Evolutionary conservation across 139 green algal genomes (phyloP).

Genomic region (Chlorella vulgaris): DNA sequence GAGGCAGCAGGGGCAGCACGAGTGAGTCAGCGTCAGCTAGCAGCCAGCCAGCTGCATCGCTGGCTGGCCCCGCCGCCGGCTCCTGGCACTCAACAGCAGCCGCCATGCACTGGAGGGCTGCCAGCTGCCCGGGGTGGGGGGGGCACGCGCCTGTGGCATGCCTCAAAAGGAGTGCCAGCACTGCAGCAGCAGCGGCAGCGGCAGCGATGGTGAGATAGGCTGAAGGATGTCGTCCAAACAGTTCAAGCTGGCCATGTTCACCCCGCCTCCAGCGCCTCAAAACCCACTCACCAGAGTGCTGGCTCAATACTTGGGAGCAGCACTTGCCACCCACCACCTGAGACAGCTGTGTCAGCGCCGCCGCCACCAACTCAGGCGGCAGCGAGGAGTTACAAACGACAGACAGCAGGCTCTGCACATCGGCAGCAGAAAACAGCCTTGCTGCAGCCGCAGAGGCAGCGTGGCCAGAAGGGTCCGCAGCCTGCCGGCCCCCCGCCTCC

Average conservation of each 20-base stretch:
- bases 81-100: neutral
- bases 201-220: neutral
- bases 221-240: too few relatives aligned
- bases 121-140: neutral
- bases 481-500: neutral
- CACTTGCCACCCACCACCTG: neutral
- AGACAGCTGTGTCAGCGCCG: slow-evolving; percentile 5
- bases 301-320: neutral
- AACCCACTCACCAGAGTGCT: slow-evolving; percentile 1
- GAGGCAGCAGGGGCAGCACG: neutral
- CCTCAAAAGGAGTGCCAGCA: neutral
- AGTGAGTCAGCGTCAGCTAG: neutral
- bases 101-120: neutral
- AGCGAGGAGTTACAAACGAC: neutral
- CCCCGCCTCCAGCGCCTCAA: too few relatives aligned
- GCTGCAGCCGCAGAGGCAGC: neutral
- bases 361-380: neutral
- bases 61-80: neutral
- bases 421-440: slow-evolving; percentile 5
- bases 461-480: neutral
- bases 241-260: too few relatives aligned
- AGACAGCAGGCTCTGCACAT: slow-evolving; percentile 15
- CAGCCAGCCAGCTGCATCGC: neutral
- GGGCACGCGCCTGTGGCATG: neutral
- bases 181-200: neutral